A percentile compares a stretch with the other conserved stretches of the same genome.
Evolutionary conservation across 805 yeast genomes (phyloP).

Genomic region (Schizosaccharomyces osmophilus): DNA sequence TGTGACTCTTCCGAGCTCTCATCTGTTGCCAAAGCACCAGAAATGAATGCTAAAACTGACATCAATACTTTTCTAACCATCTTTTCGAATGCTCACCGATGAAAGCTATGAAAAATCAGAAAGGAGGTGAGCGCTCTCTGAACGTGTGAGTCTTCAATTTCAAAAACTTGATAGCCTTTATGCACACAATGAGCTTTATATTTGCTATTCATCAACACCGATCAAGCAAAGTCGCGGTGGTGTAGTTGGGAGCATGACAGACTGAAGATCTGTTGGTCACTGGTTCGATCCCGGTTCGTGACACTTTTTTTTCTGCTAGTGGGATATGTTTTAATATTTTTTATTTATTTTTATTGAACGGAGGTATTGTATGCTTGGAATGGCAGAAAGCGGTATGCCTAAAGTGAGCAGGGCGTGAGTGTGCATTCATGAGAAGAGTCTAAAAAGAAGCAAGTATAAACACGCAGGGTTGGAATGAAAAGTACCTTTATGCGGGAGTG

Average conservation of each 20-base stretch:
- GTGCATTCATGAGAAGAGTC: too few species aligned
- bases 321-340: too few species aligned
- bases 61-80: not conserved
- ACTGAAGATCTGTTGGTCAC: conserved; percentile 2
- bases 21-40: not conserved
- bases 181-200: too few species aligned
- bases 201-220: not conserved
- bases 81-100: not conserved
- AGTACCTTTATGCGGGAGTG: too few species aligned
- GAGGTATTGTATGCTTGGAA: too few species aligned
- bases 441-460: too few species aligned
- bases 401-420: too few species aligned
- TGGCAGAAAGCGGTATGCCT: too few species aligned
- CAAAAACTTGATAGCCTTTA: too few species aligned
- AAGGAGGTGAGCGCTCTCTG: not conserved
- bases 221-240: not conserved
- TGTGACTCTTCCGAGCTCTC: not conserved
- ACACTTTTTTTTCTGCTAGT: not conserved
- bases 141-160: not conserved
- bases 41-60: not conserved
- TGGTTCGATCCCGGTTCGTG: conserved; percentile 2
- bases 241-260: conserved; percentile 2
- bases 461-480: too few species aligned
- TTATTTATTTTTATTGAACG: too few species aligned
- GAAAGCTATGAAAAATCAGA: not conserved